Evolutionary conservation across 202 grass and related monocot genomes (phyloP).

Genomic region (Schoenoplectus tabernaemontani): DNA sequence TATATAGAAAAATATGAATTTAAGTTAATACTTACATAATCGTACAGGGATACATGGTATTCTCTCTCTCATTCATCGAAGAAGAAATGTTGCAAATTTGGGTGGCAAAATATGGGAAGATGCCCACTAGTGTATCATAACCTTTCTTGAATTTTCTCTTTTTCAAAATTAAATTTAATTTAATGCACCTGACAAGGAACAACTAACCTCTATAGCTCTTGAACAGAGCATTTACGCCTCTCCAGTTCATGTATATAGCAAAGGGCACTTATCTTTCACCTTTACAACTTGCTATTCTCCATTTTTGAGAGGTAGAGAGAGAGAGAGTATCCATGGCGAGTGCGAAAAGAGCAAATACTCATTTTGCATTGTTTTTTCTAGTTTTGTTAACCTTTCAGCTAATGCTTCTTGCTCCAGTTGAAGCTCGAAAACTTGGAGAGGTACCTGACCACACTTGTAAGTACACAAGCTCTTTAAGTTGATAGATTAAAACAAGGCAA

Average conservation of each 20-base stretch:
- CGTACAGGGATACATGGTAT: no score
- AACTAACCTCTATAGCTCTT: slow-evolving; percentile 24
- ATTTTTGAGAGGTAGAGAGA: slow-evolving; percentile 2
- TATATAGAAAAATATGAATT: no score
- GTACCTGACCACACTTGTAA: slow-evolving; percentile 24
- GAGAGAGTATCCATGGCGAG: neutral
- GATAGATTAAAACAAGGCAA: neutral
- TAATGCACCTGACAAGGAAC: slow-evolving; percentile 26
- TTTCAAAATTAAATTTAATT: neutral
- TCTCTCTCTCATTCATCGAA: no score
- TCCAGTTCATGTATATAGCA: slow-evolving; percentile 23
- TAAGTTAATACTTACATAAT: no score
- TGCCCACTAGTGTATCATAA: neutral
- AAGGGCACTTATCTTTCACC: neutral
- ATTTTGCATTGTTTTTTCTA: slow-evolving; percentile 27
- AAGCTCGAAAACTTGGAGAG: slow-evolving; percentile 13
- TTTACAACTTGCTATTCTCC: slow-evolving; percentile 1
- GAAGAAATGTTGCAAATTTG: no score
- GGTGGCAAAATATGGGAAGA: neutral
- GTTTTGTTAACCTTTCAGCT: slow-evolving; percentile 6
- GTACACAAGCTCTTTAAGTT: neutral
- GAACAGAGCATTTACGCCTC: slow-evolving; percentile 21
- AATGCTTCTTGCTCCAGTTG: neutral
- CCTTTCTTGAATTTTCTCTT: neutral
- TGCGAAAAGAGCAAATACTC: slow-evolving; percentile 25